Conservation (phyloP, 495 filamentous ascomycete genomes). For the Daldinia decipiens region DNA sequence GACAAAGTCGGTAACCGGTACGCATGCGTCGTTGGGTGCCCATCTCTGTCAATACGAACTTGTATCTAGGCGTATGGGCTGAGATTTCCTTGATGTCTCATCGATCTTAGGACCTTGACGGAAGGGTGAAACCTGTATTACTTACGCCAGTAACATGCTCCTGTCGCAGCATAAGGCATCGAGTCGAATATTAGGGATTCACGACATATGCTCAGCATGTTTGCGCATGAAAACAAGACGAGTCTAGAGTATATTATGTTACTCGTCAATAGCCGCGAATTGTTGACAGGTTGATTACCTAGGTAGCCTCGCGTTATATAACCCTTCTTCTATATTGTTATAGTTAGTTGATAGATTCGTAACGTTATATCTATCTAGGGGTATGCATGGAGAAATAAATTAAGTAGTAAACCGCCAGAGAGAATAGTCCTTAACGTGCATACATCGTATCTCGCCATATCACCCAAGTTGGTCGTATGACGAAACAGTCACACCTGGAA, state of each 20-base stretch:
- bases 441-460: background rate
- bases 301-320: background rate
- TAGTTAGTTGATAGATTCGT: background rate
- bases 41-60: slow-evolving; percentile 3
- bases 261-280: background rate
- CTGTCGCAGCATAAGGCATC: background rate
- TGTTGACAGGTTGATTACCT: background rate
- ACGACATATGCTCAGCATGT: background rate
- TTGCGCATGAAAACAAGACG: background rate
- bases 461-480: background rate
- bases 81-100: background rate
- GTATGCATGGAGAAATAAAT: background rate
- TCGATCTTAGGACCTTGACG: background rate
- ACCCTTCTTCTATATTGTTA: background rate
- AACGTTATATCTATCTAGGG: background rate
- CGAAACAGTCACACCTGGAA: background rate
- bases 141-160: slow-evolving; percentile 3
- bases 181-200: background rate
- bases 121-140: slow-evolving; percentile 8
- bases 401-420: background rate
- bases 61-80: background rate
- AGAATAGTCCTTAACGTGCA: background rate
- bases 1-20: background rate
- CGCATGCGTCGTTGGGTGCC: background rate
- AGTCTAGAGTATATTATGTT: background rate